phyloP scores from a whole-genome alignment of 192 early-diverging fungal species.

The Dissophora ornata region DNA sequence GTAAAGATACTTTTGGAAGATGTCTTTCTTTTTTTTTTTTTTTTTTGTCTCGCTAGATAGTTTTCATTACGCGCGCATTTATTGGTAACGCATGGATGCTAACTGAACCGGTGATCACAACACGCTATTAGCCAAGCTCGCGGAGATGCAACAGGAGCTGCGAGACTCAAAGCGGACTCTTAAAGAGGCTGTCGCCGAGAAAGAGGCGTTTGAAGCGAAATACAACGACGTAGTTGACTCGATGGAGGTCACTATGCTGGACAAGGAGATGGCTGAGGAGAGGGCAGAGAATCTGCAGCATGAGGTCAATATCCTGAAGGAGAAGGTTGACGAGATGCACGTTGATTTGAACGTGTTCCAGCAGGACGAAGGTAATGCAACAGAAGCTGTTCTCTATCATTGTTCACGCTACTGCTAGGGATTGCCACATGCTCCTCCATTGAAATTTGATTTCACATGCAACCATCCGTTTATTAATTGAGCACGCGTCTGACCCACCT shows the following conservation, averaged over 20 bases:
- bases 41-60: background rate
- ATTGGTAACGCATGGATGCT: no score
- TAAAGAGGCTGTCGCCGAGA: conserved; percentile 67
- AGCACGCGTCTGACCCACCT: background rate
- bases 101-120: no score
- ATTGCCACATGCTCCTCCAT: no score
- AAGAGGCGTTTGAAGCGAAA: conserved; percentile 73
- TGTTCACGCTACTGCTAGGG: no score
- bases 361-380: conserved; percentile 66
- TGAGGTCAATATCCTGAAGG: conserved; percentile 77
- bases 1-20: conserved; percentile 22
- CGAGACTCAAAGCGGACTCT: conserved; percentile 69
- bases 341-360: conserved; percentile 77
- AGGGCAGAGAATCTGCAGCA: conserved; percentile 79
- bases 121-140: conserved; percentile 75
- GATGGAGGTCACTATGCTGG: conserved; percentile 88
- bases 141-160: conserved; percentile 78
- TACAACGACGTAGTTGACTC: conserved; percentile 79
- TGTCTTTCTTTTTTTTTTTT: background rate
- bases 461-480: conserved; percentile 9
- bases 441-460: conserved; percentile 33
- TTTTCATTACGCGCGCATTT: no score
- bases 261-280: conserved; percentile 95
- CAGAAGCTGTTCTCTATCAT: no score
- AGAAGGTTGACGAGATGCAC: conserved; percentile 82